Base-by-base conservation (phyloP, 106 monocot genomes). In the Acorus gramineus region DNA sequence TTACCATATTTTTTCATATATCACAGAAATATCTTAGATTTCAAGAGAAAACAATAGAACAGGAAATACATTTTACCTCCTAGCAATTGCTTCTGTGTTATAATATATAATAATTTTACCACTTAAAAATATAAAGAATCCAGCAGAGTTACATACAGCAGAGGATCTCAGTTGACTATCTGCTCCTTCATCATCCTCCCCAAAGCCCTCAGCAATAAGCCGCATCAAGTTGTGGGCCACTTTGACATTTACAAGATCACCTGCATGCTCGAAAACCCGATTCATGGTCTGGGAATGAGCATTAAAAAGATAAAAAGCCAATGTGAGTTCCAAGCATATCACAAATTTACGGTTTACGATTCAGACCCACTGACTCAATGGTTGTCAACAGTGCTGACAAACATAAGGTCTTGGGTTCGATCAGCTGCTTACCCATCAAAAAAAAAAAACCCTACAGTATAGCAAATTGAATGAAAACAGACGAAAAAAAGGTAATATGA, bases 211-310 rank as follows among this genome's bases (percentile, higher is more conserved):
- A 53, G 98, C 98, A 80, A 98, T 89, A 47, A 98, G 68, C 60
- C 92, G 78, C 88, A 98, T 92, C 50, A 98, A 77, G 77, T 98
- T 98, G 67, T 98, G 98, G 57, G 98, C 98, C 48, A 98, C 91
- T 71, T 69, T 82, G 5, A 84, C 70, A 77, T 88, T 86, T 6
- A 98, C 88, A 66, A 98, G 87, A 77, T 92, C 98, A 69, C 92
- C 98, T 50, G 98, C 98, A 92, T 98, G 91, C 74, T 98, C 83
- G 74, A 98, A 98, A 61, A 98, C 92, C 79, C 85, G 91, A 80
- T 98, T 98, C 98, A 92, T 98, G 65, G 79, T 98, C 98, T 98
- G 83, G 9, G 60, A 47, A 56, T 52, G 62, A 75, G 69, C 11
- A 61, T 55, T 59, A 28, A 28, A 28, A 28, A 28, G 28, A 28